Evolutionary conservation across 164 flowering plant genomes (phyloP), one percentile per base, ranked within the genome.

Genomic region (Vitis riparia): DNA sequence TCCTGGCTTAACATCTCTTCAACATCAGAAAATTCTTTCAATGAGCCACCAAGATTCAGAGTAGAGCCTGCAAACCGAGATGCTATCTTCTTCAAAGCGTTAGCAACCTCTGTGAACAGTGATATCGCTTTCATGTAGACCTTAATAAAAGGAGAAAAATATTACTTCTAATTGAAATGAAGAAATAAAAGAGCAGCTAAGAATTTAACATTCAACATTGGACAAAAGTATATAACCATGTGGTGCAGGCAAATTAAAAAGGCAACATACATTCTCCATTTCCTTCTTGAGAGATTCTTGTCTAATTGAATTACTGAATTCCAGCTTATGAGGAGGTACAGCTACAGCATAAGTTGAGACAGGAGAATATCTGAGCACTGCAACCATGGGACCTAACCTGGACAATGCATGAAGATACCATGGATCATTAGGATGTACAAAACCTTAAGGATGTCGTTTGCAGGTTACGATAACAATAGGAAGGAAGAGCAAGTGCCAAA

Each of bases 351-450:
- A 93, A 50, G 84, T 86, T 12, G 81, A 73, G 19, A 96, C 82
- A 17, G 74, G 56, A 16, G 98, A 90, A 79, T 86, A 93, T 58
- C 79, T 85, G 79, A 93, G 87, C 92, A 90, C 83, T 15, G 97
- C 88, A 76, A 88, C 90, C 87, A 80, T 85, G 68, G 86, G 74
- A 44, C 99, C 99, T 66, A 86, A 82, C 65, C 99, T 94, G 87
- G 80, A 79, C 3, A 60, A 59, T 23, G 59, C 27, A 73, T 0
- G 53, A 61, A 74, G 49, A 69, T 58, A 69, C 23, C 61, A 19
- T 16, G 16, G 69, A 52, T 49, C 27, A 47, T 50, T 29, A 59
- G 58, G 10, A 16, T 9, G 2, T 9, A 8, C 17, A 27, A 65
- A 10, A 63, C 15, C 17, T 19, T 55, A 70, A 48, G 52, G 19